These are phyloP conservation scores for Populus hybrid DNA, from an alignment of 441 rosid species.

Conservation along the genomic window DNA sequence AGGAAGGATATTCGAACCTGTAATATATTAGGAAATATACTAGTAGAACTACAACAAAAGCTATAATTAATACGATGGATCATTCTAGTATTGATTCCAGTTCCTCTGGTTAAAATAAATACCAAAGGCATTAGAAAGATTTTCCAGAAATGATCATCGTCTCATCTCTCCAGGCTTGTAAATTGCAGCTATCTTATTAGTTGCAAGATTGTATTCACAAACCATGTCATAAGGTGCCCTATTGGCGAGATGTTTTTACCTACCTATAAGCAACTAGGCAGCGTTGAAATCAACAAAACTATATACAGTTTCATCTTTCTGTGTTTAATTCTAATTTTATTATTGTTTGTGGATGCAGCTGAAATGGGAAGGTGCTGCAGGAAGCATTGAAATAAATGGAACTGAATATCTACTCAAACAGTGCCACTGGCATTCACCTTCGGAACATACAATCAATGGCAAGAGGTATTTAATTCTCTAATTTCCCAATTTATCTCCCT, in stretches of 20 bases:
- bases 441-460: conserved; percentile 72
- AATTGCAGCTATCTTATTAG: neutral
- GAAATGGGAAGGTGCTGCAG: conserved; percentile 53
- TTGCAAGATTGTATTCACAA: neutral
- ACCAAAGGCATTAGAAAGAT: neutral
- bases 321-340: neutral
- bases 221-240: neutral
- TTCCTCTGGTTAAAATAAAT: neutral
- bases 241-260: neutral
- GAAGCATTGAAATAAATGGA: conserved; percentile 52
- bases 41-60: neutral
- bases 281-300: neutral
- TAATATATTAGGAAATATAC: neutral
- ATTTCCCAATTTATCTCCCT: neutral
- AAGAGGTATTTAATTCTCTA: conserved; percentile 30
- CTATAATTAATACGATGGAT: neutral
- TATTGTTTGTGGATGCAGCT: conserved; percentile 36
- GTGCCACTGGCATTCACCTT: conserved; percentile 80
- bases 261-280: neutral
- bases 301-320: too few species aligned
- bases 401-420: conserved; percentile 50
- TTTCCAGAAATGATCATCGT: neutral
- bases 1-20: neutral
- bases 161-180: neutral
- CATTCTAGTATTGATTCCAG: neutral